Base-by-base conservation (phyloP, 768 basidiomycete species). In the Russula lepida region DNA sequence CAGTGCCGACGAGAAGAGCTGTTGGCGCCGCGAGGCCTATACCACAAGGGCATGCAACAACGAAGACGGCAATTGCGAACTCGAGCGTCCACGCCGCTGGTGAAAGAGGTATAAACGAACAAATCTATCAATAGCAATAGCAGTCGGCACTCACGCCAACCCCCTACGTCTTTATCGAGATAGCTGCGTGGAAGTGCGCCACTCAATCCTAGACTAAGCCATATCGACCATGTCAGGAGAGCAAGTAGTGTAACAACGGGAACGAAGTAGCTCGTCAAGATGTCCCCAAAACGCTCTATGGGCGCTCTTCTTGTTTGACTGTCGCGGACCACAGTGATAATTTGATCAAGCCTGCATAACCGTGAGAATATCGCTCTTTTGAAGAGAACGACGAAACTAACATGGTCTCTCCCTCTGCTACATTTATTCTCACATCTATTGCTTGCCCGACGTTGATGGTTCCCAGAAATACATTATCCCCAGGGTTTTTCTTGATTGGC, bases 1-100 rank as follows among this genome's bases (percentile, higher is more conserved):
- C 91, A 5, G 84, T 82, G 5, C 92, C 92, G 4, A 94, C 90
- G 4, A 91, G 79, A 35, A 92, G 79, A 8, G 92, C 92, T 0
- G 90, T 91, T 0, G 92, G 92, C 3, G 89, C 90, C 3, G 92
- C 92, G 8, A 94, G 79, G 30, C 86, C 89, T 33, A 92, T 88
- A 11, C 90, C 89, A 65, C 90, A 93, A 3, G 92, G 91, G 69
- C 91, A 93, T 5, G 90, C 88, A 19, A 92, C 83, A 15, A 93
- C 88, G 59, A 92, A 86, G 8, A 87, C 87, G 3, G 89, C 81
- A 37, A 92, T 88, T 4, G 88, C 83, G 68, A 94, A 93, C 66
- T 90, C 83, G 19, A 93, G 75, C 1, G 89, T 85, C 86, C 86
- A 88, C 2, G 86, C 76, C 46, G 79, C 84, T 88, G 56, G 12